Percentiles rank a stretch among this genome's conserved stretches.
Evolutionary conservation across 1,139 yeast genomes (phyloP).

Genomic region (Kluyveromyces marxianus): DNA sequence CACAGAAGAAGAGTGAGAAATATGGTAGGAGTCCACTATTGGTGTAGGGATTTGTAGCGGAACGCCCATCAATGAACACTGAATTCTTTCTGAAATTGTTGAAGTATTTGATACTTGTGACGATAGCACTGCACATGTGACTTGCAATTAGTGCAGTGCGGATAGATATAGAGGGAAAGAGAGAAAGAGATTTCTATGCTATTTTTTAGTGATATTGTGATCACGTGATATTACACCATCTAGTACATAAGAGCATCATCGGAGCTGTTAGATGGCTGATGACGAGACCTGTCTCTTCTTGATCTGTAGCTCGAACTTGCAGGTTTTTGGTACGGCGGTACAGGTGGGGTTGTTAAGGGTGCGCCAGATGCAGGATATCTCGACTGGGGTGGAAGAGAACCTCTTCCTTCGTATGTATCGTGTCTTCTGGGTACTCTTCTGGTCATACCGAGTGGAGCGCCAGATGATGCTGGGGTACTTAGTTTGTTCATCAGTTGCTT

Average conservation of each 20-base stretch:
- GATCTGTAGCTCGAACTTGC: slow-evolving; percentile 19
- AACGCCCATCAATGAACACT: too few species aligned
- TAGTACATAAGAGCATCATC: slow-evolving; percentile 1
- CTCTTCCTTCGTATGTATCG: not conserved
- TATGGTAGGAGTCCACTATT: too few species aligned
- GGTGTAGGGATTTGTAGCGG: too few species aligned
- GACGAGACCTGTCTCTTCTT: slow-evolving; percentile 20
- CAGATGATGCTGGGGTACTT: not conserved
- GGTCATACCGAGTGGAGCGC: not conserved
- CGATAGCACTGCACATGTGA: too few species aligned
- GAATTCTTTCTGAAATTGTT: too few species aligned
- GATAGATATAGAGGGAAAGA: too few species aligned
- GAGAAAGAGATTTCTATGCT: not conserved
- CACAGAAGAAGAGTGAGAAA: too few species aligned
- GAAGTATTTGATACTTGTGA: too few species aligned
- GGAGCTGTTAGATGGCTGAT: not conserved
- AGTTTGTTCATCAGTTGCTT: slow-evolving; percentile 8
- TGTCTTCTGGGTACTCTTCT: slow-evolving; percentile 3
- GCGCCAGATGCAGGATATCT: not conserved
- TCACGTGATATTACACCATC: not conserved
- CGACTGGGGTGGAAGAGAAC: not conserved
- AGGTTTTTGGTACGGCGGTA: not conserved
- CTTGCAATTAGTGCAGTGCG: too few species aligned
- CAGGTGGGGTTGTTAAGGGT: not conserved
- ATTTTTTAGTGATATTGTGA: not conserved